Evolutionary conservation across 1,284 basidiomycete species (phyloP).

Genomic region (Neonothopanus nambi): DNA sequence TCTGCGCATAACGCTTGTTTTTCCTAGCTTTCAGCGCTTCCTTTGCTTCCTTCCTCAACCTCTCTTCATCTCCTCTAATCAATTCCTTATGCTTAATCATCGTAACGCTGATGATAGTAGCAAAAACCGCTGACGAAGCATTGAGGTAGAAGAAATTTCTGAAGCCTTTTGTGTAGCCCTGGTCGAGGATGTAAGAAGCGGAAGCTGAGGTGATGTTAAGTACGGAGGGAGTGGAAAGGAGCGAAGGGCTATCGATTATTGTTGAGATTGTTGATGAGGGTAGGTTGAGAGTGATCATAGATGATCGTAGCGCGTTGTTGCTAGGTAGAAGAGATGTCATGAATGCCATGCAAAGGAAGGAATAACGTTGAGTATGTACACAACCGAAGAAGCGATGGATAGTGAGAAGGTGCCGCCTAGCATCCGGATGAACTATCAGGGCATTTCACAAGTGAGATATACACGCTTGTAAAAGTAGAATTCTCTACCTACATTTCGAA

Average conservation of each 20-base stretch:
- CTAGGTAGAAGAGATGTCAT: slow-evolving; percentile 28
- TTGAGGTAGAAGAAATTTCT: slow-evolving; percentile 58
- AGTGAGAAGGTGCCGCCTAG: slow-evolving; percentile 66
- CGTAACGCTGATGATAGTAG: slow-evolving; percentile 49
- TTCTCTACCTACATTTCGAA: slow-evolving; percentile 55
- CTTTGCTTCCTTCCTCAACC: slow-evolving; percentile 30
- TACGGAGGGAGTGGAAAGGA: slow-evolving; percentile 35
- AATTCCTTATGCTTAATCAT: slow-evolving; percentile 63
- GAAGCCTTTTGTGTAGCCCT: slow-evolving; percentile 61
- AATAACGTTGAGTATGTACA: slow-evolving; percentile 30
- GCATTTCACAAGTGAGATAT: not conserved
- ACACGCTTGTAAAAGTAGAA: too few species aligned
- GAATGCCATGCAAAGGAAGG: not conserved
- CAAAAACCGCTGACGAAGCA: slow-evolving; percentile 43
- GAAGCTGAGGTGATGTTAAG: slow-evolving; percentile 37
- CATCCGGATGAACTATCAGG: slow-evolving; percentile 55
- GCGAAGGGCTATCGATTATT: slow-evolving; percentile 51
- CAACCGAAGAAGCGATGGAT: slow-evolving; percentile 59
- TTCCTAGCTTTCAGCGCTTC: slow-evolving; percentile 2
- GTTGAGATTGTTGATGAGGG: slow-evolving; percentile 34
- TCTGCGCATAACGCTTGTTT: too few species aligned
- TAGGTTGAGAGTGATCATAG: too few species aligned
- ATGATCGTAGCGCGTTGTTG: slow-evolving; percentile 52
- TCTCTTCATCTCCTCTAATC: slow-evolving; percentile 54
- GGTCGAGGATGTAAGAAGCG: slow-evolving; percentile 39